phyloP scores from a whole-genome alignment of 2,329 filamentous ascomycete species.

The Paraconiothyrium sp. region DNA sequence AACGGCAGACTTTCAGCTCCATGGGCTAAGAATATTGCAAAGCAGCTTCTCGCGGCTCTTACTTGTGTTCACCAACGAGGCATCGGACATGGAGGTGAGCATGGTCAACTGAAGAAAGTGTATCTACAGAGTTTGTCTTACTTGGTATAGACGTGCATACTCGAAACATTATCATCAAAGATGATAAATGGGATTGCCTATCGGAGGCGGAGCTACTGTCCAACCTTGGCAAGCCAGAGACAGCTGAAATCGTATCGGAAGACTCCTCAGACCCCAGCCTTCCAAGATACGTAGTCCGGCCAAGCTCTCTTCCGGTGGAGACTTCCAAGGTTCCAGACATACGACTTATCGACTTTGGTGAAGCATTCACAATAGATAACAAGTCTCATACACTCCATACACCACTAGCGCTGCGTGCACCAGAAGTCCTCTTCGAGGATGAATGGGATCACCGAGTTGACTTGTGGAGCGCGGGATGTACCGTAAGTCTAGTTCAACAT shows the following conservation, averaged over 20 bases:
- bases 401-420: constrained; percentile 48
- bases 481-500: constrained; percentile 35
- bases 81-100: no score
- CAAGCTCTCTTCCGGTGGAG: constrained; percentile 22
- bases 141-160: no score
- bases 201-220: constrained; percentile 29
- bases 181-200: constrained; percentile 11
- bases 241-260: constrained; percentile 25
- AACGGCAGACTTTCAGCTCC: no score
- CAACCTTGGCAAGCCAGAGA: constrained; percentile 29
- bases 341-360: constrained; percentile 46
- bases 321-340: constrained; percentile 22
- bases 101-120: no score
- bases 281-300: constrained; percentile 22
- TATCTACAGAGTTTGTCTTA: no score
- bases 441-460: constrained; percentile 48
- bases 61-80: no score
- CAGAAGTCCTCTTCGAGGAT: constrained; percentile 52
- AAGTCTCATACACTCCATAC: constrained; percentile 38
- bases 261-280: constrained; percentile 26
- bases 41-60: no score
- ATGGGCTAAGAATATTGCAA: no score
- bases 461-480: constrained; percentile 51
- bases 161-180: no score
- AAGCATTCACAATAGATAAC: constrained; percentile 44